Conservation (phyloP, 805 yeast species). For the Starmerella cellae region DNA sequence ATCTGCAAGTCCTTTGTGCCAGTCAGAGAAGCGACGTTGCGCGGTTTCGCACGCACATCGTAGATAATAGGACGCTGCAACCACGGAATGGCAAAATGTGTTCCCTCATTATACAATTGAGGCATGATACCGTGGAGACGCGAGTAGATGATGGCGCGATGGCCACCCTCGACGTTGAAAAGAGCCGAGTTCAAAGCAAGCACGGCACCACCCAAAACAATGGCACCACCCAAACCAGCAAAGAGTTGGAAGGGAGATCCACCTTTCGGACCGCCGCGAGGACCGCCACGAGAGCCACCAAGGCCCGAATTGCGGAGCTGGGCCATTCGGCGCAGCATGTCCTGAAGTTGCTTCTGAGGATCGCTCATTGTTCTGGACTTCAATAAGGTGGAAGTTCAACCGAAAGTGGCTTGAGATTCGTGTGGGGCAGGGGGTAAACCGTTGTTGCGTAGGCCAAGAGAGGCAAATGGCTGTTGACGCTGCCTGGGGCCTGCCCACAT, state of each 20-base stretch:
- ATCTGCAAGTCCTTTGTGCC: conserved; percentile 97
- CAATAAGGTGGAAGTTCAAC: background rate
- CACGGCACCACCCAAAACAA: conserved; percentile 47
- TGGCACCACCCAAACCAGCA: conserved; percentile 50
- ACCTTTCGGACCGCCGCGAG: conserved; percentile 21
- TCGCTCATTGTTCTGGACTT: conserved; percentile 5
- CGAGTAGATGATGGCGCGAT: conserved; percentile 87
- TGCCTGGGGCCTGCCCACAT: too few relatives aligned
- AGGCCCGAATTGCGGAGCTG: conserved; percentile 7
- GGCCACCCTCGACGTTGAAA: conserved; percentile 96
- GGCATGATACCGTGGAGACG: conserved; percentile 76
- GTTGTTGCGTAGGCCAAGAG: too few relatives aligned
- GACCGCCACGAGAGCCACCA: conserved; percentile 5
- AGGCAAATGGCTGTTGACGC: too few relatives aligned
- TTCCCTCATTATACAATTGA: conserved; percentile 79
- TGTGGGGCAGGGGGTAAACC: too few relatives aligned
- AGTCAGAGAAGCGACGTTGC: conserved; percentile 88
- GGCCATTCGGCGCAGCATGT: conserved; percentile 14
- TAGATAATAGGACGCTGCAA: conserved; percentile 81
- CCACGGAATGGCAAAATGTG: conserved; percentile 91
- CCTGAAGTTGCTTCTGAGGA: conserved; percentile 18
- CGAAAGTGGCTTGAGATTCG: background rate
- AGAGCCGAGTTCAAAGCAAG: conserved; percentile 41
- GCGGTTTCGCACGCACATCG: conserved; percentile 94
- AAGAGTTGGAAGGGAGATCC: conserved; percentile 43